Evolutionary conservation across 2,329 filamentous ascomycete species (phyloP), one percentile per base, ranked within the genome.

Genomic region (Ustulina deusta): DNA sequence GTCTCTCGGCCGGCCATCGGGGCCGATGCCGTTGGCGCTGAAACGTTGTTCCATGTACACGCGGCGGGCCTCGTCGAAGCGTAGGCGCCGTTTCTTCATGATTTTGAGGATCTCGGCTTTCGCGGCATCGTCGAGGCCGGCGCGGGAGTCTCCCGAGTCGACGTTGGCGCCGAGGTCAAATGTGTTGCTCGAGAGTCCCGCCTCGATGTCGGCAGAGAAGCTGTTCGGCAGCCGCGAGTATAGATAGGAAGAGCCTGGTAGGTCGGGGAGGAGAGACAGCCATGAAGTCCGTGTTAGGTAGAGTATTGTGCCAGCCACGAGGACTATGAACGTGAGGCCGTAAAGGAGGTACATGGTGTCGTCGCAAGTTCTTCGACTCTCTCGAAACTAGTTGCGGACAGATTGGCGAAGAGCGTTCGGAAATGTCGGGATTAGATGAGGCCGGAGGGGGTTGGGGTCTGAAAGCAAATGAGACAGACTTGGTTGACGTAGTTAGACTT

Each of bases 21-120:
- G 86, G 1, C 90, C 93, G 78, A 99, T 97, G 59, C 93, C 92
- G 75, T 97, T 93, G 78, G 90, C 93, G 78, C 89, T 89, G 82
- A 99, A 97, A 65, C 90, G 85, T 74, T 92, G 89, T 82, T 97
- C 92, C 81, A 94, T 96, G 78, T 92, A 97, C 52, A 93, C 86
- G 75, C 93, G 87, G 74, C 96, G 87, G 44, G 95, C 96, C 82
- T 97, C 93, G 81, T 99, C 95, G 78, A 99, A 99, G 68, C 86
- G 87, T 71, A 98, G 87, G 66, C 90, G 87, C 71, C 90, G 86
- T 78, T 86, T 90, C 87, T 93, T 95, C 96, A 99, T 99, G 74
- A 99, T 94, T 74, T 87, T 87, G 75, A 94, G 87, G 48, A 99
- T 90, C 79, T 97, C 93, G 44, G 85, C 82, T 84, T 98, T 98